Base-by-base conservation (phyloP, 208 protist species). In the Trypanosoma boissoni region DNA sequence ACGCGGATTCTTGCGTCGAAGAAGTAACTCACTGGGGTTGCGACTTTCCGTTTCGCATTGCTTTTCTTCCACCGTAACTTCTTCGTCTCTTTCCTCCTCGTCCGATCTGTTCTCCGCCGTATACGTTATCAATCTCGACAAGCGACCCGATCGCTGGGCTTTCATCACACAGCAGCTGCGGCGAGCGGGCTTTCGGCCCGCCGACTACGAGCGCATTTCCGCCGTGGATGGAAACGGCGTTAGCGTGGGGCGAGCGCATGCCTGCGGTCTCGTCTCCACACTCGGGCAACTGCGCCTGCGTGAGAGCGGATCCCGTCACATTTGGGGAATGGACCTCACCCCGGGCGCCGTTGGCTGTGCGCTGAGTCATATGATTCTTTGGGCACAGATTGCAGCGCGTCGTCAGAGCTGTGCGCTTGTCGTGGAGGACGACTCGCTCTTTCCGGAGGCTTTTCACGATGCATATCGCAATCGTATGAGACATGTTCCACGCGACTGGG, bases 321-420 rank as follows among this genome's bases (percentile, higher is more conserved):
- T 94, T 29, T 94, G 88, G 84, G 87, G 88, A 10, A 94, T 94
- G 88, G 88, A 94, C 54, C 59, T 94, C 12, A 94, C 68, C 44
- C 66, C 60, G 14, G 79, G 72, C 0, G 88, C 84, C 7, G 71
- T 94, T 8, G 88, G 88, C n/a, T 94, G 88, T 56, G 88, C 88
- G 21, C 44, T 90, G 12, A 94, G 81, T 43, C 88, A 94, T 67
- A 37, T 74, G 6, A 42, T 78, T 46, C 45, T 94, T 3, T 94
- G 88, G 84, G 66, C 69, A 12, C 72, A 64, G 24, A 81, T 94
- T 34, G 83, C 80, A 1, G 72, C 85, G 12, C 46, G 49, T 24
- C 45, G 55, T 36, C 54, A 69, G 46, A 29, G 24, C 31, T 36
- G 56, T 42, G 76, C 56, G 36, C 58, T 87, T 12, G 53, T 84